Conservation (phyloP, 2,329 filamentous ascomycete species). For the Botrytis squamosa region DNA sequence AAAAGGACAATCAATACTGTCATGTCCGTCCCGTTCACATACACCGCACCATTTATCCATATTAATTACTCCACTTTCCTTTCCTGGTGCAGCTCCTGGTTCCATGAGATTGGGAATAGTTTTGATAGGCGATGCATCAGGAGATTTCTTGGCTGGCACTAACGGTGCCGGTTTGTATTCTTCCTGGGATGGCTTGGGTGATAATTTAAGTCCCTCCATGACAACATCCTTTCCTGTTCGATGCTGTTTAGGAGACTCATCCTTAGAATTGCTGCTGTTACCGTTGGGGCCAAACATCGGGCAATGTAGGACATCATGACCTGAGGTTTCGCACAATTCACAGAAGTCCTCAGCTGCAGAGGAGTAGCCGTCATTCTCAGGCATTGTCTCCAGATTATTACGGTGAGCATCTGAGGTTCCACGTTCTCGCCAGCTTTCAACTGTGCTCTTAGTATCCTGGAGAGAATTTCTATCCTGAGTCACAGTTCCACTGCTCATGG, state of each 20-base stretch:
- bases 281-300: conserved; percentile 64
- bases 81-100: conserved; percentile 70
- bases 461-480: conserved; percentile 54
- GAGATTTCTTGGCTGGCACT: conserved; percentile 50
- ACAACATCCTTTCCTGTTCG: conserved; percentile 42
- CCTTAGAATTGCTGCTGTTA: conserved; percentile 15
- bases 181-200: conserved; percentile 41
- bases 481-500: conserved; percentile 47
- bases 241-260: conserved; percentile 25
- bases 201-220: conserved; percentile 44
- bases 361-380: conserved; percentile 68
- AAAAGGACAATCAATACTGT: conserved; percentile 92
- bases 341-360: conserved; percentile 69
- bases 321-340: conserved; percentile 89
- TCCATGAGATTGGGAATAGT: conserved; percentile 62
- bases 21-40: conserved; percentile 93
- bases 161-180: conserved; percentile 55
- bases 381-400: conserved; percentile 64
- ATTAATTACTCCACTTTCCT: conserved; percentile 75
- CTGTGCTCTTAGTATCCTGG: conserved; percentile 65
- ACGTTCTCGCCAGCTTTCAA: conserved; percentile 54
- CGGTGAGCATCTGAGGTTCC: conserved; percentile 44
- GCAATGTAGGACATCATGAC: conserved; percentile 93
- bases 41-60: conserved; percentile 93
- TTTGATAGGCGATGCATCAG: conserved; percentile 42